Percentiles rank a stretch among this genome's conserved stretches.
phyloP scores from a whole-genome alignment of 352 stramenopile species.

The Lagenidium giganteum region DNA sequence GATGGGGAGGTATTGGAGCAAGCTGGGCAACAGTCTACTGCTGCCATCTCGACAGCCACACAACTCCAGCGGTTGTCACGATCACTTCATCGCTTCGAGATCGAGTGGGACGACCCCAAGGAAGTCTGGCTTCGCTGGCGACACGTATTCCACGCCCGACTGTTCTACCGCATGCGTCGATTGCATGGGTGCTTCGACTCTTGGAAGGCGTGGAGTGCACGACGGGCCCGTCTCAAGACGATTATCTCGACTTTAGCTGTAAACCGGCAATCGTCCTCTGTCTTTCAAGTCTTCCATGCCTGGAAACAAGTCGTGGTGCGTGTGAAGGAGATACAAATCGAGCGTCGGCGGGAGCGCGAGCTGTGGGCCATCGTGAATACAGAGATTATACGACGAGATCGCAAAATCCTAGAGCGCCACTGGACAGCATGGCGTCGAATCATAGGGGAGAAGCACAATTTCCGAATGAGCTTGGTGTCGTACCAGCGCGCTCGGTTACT shows the following conservation, averaged over 20 bases:
- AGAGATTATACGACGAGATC: constrained; percentile 38
- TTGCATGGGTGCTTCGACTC: constrained; percentile 22
- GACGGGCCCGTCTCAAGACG: constrained; percentile 5
- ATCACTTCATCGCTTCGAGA: constrained; percentile 37
- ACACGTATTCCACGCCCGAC: constrained; percentile 45
- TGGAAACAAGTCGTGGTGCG: constrained; percentile 38
- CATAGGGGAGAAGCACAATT: constrained; percentile 29
- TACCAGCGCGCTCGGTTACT: constrained; percentile 48
- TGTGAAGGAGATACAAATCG: constrained; percentile 37
- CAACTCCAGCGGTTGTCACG: constrained; percentile 26
- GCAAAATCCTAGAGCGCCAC: constrained; percentile 28
- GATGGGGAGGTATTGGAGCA: background rate
- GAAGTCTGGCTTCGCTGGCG: constrained; percentile 51
- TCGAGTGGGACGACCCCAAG: constrained; percentile 28
- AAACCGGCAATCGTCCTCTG: background rate
- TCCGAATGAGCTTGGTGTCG: constrained; percentile 34
- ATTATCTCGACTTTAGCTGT: constrained; percentile 17
- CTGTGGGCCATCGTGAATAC: constrained; percentile 51
- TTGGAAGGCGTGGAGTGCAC: constrained; percentile 26
- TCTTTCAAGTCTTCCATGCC: constrained; percentile 12
- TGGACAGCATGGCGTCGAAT: constrained; percentile 39
- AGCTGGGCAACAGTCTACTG: background rate
- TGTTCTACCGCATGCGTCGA: constrained; percentile 50
- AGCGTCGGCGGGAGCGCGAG: constrained; percentile 47
- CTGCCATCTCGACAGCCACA: constrained; percentile 8